phyloP scores from a whole-genome alignment of 2,329 filamentous ascomycete genomes.

The Calonectria pseudoturangicola region DNA sequence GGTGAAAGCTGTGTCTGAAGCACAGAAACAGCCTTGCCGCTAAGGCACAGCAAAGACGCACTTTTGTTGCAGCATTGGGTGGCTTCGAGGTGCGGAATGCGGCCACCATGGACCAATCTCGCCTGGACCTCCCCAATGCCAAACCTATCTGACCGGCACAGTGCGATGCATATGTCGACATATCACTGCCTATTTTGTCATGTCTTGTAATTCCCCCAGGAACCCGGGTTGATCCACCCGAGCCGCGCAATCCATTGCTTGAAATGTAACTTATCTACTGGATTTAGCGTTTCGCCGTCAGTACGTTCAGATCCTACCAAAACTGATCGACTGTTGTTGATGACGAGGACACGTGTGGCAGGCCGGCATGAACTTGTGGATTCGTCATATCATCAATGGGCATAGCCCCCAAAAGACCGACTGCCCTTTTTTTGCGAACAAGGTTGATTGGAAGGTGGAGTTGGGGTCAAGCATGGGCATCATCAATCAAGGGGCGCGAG shows the following conservation, averaged over 20 bases:
- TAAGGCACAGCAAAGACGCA: neutral
- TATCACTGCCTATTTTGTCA: constrained; percentile 20
- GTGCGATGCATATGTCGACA: constrained; percentile 28
- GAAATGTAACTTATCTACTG: constrained; percentile 28
- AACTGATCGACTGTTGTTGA: constrained; percentile 28
- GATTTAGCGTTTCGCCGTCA: constrained; percentile 25
- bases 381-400: constrained; percentile 22
- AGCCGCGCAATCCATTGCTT: constrained; percentile 31
- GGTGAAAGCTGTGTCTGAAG: constrained; percentile 7
- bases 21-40: neutral
- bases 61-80: neutral
- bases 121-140: constrained; percentile 26
- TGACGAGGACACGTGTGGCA: constrained; percentile 30
- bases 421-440: neutral
- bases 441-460: constrained; percentile 19
- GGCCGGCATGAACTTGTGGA: constrained; percentile 16
- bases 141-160: constrained; percentile 8
- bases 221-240: constrained; percentile 29
- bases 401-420: constrained; percentile 7
- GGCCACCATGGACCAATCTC: constrained; percentile 28
- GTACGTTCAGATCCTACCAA: constrained; percentile 13
- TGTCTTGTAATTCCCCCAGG: constrained; percentile 20
- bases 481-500: constrained; percentile 23
- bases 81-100: constrained; percentile 29
- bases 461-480: constrained; percentile 11